phyloP scores from a whole-genome alignment of 306 rosid genomes.

The Sesbania bispinosa region DNA sequence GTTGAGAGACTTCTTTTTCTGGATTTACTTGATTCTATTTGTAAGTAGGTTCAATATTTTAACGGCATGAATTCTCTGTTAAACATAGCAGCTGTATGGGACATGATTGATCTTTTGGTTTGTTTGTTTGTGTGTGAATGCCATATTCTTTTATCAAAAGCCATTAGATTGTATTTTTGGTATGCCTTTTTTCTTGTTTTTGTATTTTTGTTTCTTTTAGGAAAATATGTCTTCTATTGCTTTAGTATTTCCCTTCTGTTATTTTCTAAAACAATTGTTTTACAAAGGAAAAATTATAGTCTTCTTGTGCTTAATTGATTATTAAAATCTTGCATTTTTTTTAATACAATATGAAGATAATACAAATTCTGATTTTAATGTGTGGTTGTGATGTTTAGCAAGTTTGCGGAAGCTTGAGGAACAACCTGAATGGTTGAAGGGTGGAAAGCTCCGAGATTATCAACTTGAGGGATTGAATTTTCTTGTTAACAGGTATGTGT shows the following conservation, averaged over 20 bases:
- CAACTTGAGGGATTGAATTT: slow-evolving; percentile 99
- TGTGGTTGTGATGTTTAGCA: slow-evolving; percentile 53
- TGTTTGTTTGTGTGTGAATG: not conserved
- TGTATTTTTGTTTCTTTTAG: slow-evolving; percentile 1
- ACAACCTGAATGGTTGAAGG: slow-evolving; percentile 97
- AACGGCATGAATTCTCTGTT: not conserved
- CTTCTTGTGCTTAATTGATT: not conserved
- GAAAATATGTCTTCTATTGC: not conserved
- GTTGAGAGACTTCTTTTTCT: not conserved
- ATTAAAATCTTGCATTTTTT: not conserved
- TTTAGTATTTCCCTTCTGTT: not conserved
- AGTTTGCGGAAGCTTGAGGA: slow-evolving; percentile 97
- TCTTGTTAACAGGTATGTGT: slow-evolving; percentile 89
- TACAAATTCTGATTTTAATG: slow-evolving; percentile 20
- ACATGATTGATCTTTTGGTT: not conserved
- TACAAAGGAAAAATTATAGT: not conserved
- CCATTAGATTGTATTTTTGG: not conserved
- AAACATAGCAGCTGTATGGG: not conserved
- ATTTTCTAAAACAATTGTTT: not conserved
- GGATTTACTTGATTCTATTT: not conserved
- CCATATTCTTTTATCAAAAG: not conserved
- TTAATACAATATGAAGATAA: too few relatives aligned
- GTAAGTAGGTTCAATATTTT: not conserved
- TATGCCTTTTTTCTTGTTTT: not conserved
- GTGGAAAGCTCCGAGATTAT: slow-evolving; percentile 99